Base-by-base conservation (phyloP, 2,329 filamentous ascomycete genomes). In the Chrysoporthe puriensis region DNA sequence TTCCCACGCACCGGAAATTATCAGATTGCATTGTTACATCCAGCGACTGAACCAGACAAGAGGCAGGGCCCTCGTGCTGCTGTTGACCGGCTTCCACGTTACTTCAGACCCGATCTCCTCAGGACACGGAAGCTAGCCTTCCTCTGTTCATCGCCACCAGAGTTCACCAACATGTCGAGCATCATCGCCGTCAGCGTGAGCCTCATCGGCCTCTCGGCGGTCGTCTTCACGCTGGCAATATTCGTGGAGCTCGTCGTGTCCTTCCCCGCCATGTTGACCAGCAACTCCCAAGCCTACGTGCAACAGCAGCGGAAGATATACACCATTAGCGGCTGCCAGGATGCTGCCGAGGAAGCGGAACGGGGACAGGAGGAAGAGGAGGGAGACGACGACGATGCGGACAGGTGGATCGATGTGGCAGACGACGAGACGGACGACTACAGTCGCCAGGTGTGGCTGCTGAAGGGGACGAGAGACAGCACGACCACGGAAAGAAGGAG, bases 281-380 rank as follows among this genome's bases (percentile, higher is more conserved):
- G 68, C 66, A 70, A 70, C 62, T 68, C 68, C 16, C 68, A 70
- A 26, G 40, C 66, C 40, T 70, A 70, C 52, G 63, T 70, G 36
- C 65, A 68, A 52, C 68, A 68, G 66, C 68, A 65, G 66, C 63
- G 68, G 32, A 63, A 68, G 46, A 26, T 60, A n/a, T 64, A 70
- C 65, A 63, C 62, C 40, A 60, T 70, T 40, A 52, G 62, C 52
- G 43, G 40, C 13, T 16, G 52, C 57, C 32, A 58, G 16, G 34
- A 48, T 4, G 40, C n/a, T 14, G 16, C 56, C 13, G 18, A 8
- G 16, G 18, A 34, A 16, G 9, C 9, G 44, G 58, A 14, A 48
- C 13, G n/a, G 48, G 26, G 42, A 11, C 42, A 26, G 43, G 16
- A 14, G 42, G 14, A 63, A 63, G 66, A 66, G 67, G 44, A 43